These are phyloP conservation scores for Mangifera indica DNA, from an alignment of 345 rosid species.

Conservation along the genomic window DNA sequence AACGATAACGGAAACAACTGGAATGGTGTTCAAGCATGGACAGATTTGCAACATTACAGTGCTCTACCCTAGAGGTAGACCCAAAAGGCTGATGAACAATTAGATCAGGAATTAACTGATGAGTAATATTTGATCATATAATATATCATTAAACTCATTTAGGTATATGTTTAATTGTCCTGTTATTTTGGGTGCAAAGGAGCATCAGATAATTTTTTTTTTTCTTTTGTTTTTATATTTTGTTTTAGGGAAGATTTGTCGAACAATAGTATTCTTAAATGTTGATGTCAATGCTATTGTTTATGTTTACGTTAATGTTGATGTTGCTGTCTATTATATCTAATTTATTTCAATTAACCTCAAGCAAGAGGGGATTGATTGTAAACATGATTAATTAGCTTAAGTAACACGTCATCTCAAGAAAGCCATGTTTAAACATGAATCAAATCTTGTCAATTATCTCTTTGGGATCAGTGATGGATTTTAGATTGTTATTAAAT, in stretches of 20 bases:
- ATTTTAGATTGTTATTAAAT: slow-evolving; percentile 29
- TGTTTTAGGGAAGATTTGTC: slow-evolving; percentile 18
- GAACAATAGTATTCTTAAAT: slow-evolving; percentile 19
- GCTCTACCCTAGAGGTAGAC: slow-evolving; percentile 48
- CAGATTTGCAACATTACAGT: slow-evolving; percentile 45
- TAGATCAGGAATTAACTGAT: neutral
- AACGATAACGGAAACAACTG: slow-evolving; percentile 30
- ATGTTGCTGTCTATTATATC: neutral
- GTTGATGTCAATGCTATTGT: slow-evolving; percentile 2
- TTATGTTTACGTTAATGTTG: neutral
- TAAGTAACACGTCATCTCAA: neutral
- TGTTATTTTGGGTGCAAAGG: slow-evolving; percentile 21
- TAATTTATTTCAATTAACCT: neutral
- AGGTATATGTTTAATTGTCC: slow-evolving; percentile 30
- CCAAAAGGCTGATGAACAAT: neutral
- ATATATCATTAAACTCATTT: slow-evolving; percentile 23
- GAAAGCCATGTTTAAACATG: neutral
- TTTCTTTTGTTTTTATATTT: neutral
- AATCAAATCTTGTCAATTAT: slow-evolving; percentile 13
- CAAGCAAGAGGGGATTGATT: neutral
- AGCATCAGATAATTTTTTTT: slow-evolving; percentile 15
- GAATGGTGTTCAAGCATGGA: slow-evolving; percentile 46
- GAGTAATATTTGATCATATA: too few relatives aligned
- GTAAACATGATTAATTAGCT: neutral
- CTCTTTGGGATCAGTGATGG: slow-evolving; percentile 52